phyloP scores from a whole-genome alignment of 2,329 filamentous ascomycete species.

The Fusarium sp. region DNA sequence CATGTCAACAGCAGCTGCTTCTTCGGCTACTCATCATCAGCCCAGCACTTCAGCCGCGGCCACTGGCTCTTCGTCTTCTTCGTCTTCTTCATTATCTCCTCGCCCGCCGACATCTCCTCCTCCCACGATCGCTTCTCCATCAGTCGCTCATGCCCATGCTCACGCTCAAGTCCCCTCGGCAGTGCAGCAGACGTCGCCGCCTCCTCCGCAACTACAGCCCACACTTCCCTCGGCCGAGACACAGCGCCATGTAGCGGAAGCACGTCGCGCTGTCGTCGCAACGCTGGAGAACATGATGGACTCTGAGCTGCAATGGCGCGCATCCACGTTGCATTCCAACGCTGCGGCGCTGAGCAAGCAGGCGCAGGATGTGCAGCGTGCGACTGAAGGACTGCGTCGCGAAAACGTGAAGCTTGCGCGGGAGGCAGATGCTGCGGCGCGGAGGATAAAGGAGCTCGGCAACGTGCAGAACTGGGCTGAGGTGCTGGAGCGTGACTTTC shows the following conservation, averaged over 20 bases:
- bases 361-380: conserved; percentile 70
- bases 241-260: conserved; percentile 62
- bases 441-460: conserved; percentile 78
- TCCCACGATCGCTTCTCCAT: conserved; percentile 37
- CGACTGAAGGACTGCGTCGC: conserved; percentile 66
- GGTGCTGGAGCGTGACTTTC: conserved; percentile 75
- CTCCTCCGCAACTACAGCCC: conserved; percentile 43
- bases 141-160: conserved; percentile 34
- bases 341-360: conserved; percentile 71
- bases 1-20: conserved; percentile 19
- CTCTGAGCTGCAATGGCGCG: conserved; percentile 72
- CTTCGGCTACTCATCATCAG: conserved; percentile 14
- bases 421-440: conserved; percentile 69
- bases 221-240: conserved; percentile 54
- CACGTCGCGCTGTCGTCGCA: conserved; percentile 67
- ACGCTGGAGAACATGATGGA: conserved; percentile 76
- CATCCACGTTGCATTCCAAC: conserved; percentile 75
- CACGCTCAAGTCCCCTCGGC: conserved; percentile 23
- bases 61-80: conserved; percentile 31
- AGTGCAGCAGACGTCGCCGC: conserved; percentile 22
- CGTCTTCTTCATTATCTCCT: conserved; percentile 32
- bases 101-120: conserved; percentile 40
- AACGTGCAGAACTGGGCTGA: conserved; percentile 90
- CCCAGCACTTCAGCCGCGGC: conserved; percentile 10
- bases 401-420: conserved; percentile 73